Evolutionary conservation across 352 stramenopile species (phyloP), one percentile per base, ranked within the genome.

Genomic region (Globisporangium ultimum): DNA sequence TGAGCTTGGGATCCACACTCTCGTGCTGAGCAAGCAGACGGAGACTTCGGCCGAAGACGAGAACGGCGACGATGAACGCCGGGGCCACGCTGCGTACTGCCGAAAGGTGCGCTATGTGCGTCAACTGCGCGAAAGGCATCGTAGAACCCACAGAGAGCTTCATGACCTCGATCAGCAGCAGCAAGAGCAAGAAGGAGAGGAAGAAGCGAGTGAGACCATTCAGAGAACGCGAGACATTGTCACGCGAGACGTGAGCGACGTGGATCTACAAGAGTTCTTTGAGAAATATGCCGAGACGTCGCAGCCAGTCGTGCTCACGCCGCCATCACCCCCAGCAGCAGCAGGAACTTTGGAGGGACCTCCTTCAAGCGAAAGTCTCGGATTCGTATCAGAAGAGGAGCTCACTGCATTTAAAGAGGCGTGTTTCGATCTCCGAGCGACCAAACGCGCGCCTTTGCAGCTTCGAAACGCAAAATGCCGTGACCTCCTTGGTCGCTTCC

Each of bases 231-330:
- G 40, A n/a, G 8, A 21, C 13, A 57, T 87, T 3, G 56, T 70
- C 1, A 57, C 32, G 24, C 68, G 53, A 40, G 17, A 34, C 10
- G 58, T 41, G 0, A 38, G 60, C 1, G 60, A 76, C 3, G 10
- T 88, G n/a, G 71, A 64, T 42, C 79, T 86, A 41, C 74, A 91
- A 54, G 68, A 70, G 47, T 91, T 91, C 62, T 87, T 91, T 49
- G 75, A 87, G 61, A 65, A 64, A 38, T 88, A 75, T 53, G 76
- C 74, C 3, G 69, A 74, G 65, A 57, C 60, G 9, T 21, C 50
- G 17, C 48, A 46, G 17, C 74, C 80, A 1, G 56, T 85, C 20
- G 20, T 90, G 43, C 55, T 88, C 18, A 54, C 67, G 17, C 22
- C 61, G 6, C 41, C 65, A 47, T 28, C 55, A n/a, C n/a, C n/a